Base-by-base conservation (phyloP, 345 rosid species). In the Arabis hirsuta region DNA sequence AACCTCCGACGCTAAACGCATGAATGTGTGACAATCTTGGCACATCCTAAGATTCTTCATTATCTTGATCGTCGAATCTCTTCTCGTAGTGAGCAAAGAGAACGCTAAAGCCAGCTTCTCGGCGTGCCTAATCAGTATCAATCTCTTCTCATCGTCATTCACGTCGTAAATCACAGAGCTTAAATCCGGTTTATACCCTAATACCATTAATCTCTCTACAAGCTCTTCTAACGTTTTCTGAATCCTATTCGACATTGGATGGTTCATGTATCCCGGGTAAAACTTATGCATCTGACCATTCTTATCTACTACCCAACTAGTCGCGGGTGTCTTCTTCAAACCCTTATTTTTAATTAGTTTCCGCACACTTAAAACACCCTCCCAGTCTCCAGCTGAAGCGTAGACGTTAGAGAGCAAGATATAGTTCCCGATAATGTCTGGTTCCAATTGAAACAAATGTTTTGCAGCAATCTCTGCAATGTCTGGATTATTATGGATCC, bases 91-190 rank as follows among this genome's bases (percentile, higher is more conserved):
- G 29, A 90, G 76, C 74, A 92, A 67, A 7, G 86, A 88, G 71
- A 87, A 92, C 9, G 87, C 89, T 53, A 88, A 69, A 68, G 96
- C 93, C 41, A 88, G 75, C 81, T 92, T 92, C 77, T 92, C 96
- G 22, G 96, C 81, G 52, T 87, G 96, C 59, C 78, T 74, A 74
- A 76, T 72, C 56, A 90, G 76, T 34, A 88, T 64, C 26, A 74
- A 59, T 59, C 74, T 80, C 84, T 90, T 90, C 29, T 83, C 89
- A 62, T 79, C 81, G 14, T 87, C 84, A 12, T 52, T 76, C 41
- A 82, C 50, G 61, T 83, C 86, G 57, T 86, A 84, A 0, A 81
- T 84, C 32, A 84, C 88, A 22, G 82, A 82, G 74, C 71, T 76
- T 46, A 87, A 71, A 54, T 82, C 81, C 5, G 89, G 90, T 47